Evolutionary conservation across 2,329 filamentous ascomycete species (phyloP), one percentile per base, ranked within the genome.

Genomic region (Colletotrichum spaethianum): DNA sequence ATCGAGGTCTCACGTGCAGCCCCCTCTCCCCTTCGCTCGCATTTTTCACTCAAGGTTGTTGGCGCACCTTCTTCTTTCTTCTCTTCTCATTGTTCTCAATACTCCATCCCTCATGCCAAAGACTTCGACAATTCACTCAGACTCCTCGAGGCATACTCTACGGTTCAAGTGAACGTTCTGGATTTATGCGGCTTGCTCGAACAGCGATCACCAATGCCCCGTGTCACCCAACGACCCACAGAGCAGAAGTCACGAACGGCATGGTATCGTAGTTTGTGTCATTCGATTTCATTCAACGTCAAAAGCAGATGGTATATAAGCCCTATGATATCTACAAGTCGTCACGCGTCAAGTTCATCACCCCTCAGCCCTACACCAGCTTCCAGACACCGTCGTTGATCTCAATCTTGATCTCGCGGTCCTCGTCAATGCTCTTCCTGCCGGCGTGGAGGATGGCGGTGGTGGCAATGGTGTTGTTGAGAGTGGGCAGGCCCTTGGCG

Each of bases 401-500:
- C 76, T 90, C 86, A 77, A 98, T 97, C 80, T 91, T 90, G 36
- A 98, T 89, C 72, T 94, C 89, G 67, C 95, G 87, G 68, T 89
- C 88, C 86, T 98, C 94, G 80, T 98, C 95, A 77, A 98, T 88
- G 80, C 93, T 96, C 78, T 91, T 88, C 75, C 95, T 86, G 0
- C 96, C 95, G 1, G 95, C 95, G 82, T 98, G 93, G 68, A 98
- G 86, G 74, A 98, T 98, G 0, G 95, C 95, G 11, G 94, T 97
- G 0, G 95, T 98, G 18, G 94, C 94, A 77, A 98, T 92, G 0
- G 95, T 98, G 81, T 98, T 98, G 80, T 88, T 90, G 76, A 98
- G 83, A 14, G 96, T 98, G 1, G 95, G 95, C 74, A 98, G 82
- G 0, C 93, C 93, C 77, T 95, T 92, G 75, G 88, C 88, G 77